Evolutionary conservation across 176 grass and related monocot genomes (phyloP), one percentile per base, ranked within the genome.

Genomic region (Bromus sterilis): DNA sequence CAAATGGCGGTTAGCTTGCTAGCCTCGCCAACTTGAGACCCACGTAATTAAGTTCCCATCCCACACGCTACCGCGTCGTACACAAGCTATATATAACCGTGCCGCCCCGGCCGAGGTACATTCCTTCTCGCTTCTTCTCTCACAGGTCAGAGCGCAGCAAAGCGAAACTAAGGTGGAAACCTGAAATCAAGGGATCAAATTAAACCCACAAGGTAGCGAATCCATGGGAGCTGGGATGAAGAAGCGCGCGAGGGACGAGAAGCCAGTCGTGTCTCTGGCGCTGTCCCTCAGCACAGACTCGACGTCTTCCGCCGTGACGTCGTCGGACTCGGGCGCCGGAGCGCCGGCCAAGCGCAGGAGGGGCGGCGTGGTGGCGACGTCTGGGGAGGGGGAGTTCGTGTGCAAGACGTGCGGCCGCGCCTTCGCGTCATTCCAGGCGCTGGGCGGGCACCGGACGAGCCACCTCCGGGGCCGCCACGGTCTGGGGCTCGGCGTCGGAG

Each of bases 371-470:
- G 68, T 30, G 40, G 68, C 40, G 79, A 82, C 75, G 21, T 79
- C 79, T 1, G 11, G 59, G 1, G 10, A 71, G 7, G 3, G 83
- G 68, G 84, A 87, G 4, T 93, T 87, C 87, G 84, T 90, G 12
- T 93, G 91, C 57, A 90, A 70, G 84, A 88, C 91, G 0, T 90
- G 91, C 84, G 3, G 7, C 64, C 84, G 87, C 0, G 86, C 87
- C 15, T 93, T 93, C 82, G 9, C 84, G 1, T 35, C 91, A 4
- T 93, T 93, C 78, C 91, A 93, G 79, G 91, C 91, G 62, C 85
- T 93, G 0, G 91, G 91, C 21, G 91, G 91, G 2, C 91, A 93
- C 84, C 80, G 84, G 3, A 93, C 91, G 62, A 91, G 89, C 74
- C 89, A 91, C 72, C 83, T 87, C 40, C 85, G 89, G 3, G 73